Base-by-base conservation (phyloP, 169 alveolate genomes). In the Eimeria brunetti region DNA sequence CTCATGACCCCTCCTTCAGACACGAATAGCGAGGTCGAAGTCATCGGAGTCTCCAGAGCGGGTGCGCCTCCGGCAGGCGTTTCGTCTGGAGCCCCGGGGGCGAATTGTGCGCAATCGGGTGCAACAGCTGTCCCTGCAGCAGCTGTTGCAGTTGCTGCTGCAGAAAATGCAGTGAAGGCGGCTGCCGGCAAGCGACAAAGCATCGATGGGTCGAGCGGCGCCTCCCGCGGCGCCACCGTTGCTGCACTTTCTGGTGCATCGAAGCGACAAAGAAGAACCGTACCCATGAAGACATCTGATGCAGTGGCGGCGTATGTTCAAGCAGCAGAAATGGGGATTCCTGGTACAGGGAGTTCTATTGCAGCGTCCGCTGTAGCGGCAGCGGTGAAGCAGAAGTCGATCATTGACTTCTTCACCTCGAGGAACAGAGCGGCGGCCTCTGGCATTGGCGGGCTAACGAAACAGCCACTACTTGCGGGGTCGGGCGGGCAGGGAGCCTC, bases 11-110 rank as follows among this genome's bases (percentile, higher is more conserved):
- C 92, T 38, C 75, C 91, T 2, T 86, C 92, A 38, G 92, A 86
- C 73, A 62, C 92, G 18, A 88, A 44, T 69, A 92, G 96, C 91
- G 96, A 92, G 12, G 96, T 81, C 2, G 96, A 92, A 56, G 93
- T 81, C 44, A 46, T 92, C 27, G 93, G 93, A 2, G 96, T 62
- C 16, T 36, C 86, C 12, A 56, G 58, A 53, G 83, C 36, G 64
- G 71, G 88, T 51, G 46, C 85, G 51, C 94, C 86, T 36, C 30
- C 60, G 58, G 12, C 84, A 16, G 86, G 75, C n/a, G 75, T 33
- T n/a, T 12, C 73, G 24, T 49, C 84, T 30, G 84, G 33, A 14
- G 69, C 73, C 12, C 33, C 73, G 75, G 81, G 64, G 81, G 64
- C 36, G 30, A 58, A 38, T 36, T 58, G 78, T 24, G 64, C 27